Evolutionary conservation across 2,329 filamentous ascomycete species (phyloP), one percentile per base, ranked within the genome.

Genomic region (Neonectria faginata): DNA sequence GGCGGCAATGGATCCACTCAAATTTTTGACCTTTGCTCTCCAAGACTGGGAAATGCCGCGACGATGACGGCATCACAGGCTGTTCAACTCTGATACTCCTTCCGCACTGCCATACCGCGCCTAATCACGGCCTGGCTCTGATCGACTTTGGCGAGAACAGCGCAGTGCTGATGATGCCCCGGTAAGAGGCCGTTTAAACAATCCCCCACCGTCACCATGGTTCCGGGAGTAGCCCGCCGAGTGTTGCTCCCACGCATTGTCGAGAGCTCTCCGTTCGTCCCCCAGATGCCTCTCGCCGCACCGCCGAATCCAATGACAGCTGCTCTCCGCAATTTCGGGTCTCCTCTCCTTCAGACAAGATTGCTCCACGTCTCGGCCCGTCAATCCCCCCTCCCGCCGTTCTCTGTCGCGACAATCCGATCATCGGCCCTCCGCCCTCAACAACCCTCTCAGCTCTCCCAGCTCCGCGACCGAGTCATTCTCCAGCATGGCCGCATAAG

Each of bases 201-300:
- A 66, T 69, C 67, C 67, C 66, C 72, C 65, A 66, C 72, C 66
- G 71, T 74, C 74, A 81, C 72, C 70, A 86, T 86, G 84, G 81
- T 80, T 76, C 80, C 82, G 79, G 83, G 81, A 77, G 79, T 80
- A 74, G 79, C 83, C 73, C 83, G 83, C 72, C 82, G 81, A 74
- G 79, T 79, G 78, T 79, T 85, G 79, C 79, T 84, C 78, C 83
- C 83, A 67, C 80, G 79, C 73, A 78, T 81, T 75, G 78, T 77
- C 70, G 77, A 78, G 67, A 72, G 73, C 75, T 74, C 67, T 36
- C 45, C 64, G 29, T 52, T 66, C 18, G 25, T 63, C 77, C 67
- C 70, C 50, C 72, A 74, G 62, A 64, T 68, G 59, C 62, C 69
- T 61, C 57, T 70, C 52, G 56, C 67, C 42, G 62, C 67, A 58